phyloP scores from a whole-genome alignment of 2,329 filamentous ascomycete genomes.

The Colletotrichum limetticola region DNA sequence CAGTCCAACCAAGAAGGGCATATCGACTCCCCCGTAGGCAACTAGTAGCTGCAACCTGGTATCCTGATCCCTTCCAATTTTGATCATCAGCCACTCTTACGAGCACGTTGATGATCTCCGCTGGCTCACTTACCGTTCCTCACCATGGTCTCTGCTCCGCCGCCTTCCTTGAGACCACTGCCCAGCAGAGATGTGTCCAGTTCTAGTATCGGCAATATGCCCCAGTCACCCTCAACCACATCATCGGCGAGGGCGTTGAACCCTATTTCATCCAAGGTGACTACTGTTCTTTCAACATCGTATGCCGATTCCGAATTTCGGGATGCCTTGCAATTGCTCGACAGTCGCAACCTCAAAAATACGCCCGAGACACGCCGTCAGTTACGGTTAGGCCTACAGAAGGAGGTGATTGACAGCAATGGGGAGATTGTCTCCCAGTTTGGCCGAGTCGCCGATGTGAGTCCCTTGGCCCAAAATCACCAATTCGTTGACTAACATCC shows the following conservation, averaged over 20 bases:
- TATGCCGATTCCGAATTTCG: constrained; percentile 94
- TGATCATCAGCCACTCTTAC: not conserved
- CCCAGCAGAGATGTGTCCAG: constrained; percentile 30
- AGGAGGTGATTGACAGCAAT: constrained; percentile 93
- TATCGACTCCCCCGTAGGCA: not conserved
- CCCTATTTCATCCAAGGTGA: constrained; percentile 83
- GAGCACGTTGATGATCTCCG: not conserved
- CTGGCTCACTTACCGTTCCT: not conserved
- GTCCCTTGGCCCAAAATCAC: constrained; percentile 38
- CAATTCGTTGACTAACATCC: not conserved
- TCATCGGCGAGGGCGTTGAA: constrained; percentile 59
- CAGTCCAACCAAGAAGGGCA: not conserved
- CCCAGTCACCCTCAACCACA: constrained; percentile 39
- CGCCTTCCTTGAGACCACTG: constrained; percentile 8
- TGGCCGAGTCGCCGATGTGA: constrained; percentile 86
- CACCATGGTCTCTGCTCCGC: constrained; percentile 16
- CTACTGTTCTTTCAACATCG: constrained; percentile 87
- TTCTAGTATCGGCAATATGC: constrained; percentile 1
- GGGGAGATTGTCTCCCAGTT: constrained; percentile 90
- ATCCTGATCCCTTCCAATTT: not conserved
- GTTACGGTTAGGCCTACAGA: constrained; percentile 85
- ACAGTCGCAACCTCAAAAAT: constrained; percentile 77
- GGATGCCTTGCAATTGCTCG: constrained; percentile 82
- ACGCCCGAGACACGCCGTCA: constrained; percentile 82
- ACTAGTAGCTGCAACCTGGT: not conserved